Evolutionary conservation across 2,329 filamentous ascomycete species (phyloP).

Genomic region (Aspergillus floridensis): DNA sequence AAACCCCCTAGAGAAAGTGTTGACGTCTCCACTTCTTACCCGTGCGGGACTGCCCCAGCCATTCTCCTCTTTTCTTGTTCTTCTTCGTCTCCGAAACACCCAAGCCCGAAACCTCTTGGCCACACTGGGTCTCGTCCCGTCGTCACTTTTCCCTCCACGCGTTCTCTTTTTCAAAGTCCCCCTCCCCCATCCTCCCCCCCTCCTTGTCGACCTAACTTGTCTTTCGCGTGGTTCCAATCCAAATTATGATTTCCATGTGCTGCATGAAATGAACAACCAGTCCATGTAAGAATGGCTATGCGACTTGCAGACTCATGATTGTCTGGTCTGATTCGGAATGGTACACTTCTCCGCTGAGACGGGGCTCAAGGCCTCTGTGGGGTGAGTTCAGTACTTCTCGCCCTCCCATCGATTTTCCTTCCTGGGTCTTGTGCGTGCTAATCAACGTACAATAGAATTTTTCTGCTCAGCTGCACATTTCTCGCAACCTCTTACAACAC

Average conservation of each 20-base stretch:
- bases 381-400: slow-evolving; percentile 23
- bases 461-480: slow-evolving; percentile 35
- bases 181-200: not conserved
- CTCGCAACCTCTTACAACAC: slow-evolving; percentile 35
- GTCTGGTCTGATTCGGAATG: slow-evolving; percentile 24
- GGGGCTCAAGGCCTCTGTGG: slow-evolving; percentile 32
- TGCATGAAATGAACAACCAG: slow-evolving; percentile 9
- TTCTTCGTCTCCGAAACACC: not conserved
- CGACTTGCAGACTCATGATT: slow-evolving; percentile 9
- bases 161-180: not conserved
- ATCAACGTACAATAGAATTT: slow-evolving; percentile 24
- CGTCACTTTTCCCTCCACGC: not conserved
- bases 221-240: not conserved
- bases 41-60: not conserved
- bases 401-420: not conserved
- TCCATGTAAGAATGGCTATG: slow-evolving; percentile 15
- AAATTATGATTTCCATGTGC: slow-evolving; percentile 3
- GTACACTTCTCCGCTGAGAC: slow-evolving; percentile 29
- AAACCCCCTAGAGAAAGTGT: not conserved
- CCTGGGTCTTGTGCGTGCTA: slow-evolving; percentile 14
- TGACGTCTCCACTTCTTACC: not conserved
- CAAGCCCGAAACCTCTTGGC: not conserved
- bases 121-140: not conserved
- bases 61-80: not conserved
- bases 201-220: slow-evolving; percentile 2